A percentile compares a stretch with the other conserved stretches of the same genome.
phyloP scores from a whole-genome alignment of 257 asterid genomes.

The Capsicum pubescens region DNA sequence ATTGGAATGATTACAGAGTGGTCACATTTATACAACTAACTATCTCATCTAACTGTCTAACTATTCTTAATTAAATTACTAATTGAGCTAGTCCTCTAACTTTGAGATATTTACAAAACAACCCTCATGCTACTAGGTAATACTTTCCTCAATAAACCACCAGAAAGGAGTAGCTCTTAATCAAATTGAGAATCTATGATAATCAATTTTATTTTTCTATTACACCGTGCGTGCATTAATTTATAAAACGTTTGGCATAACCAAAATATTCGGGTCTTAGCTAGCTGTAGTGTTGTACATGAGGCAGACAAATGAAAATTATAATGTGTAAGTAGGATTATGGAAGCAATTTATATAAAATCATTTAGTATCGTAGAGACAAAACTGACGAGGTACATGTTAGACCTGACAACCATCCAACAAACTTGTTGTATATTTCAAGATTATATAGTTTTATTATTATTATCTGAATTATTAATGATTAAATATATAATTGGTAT shows the following conservation, averaged over 20 bases:
- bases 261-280: slow-evolving; percentile 42
- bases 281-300: slow-evolving; percentile 53
- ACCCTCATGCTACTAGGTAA: too few species aligned
- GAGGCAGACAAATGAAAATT: slow-evolving; percentile 45
- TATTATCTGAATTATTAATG: slow-evolving; percentile 1
- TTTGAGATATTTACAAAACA: too few species aligned
- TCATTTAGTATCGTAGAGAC: neutral
- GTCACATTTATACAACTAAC: too few species aligned
- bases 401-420: slow-evolving; percentile 25
- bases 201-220: neutral
- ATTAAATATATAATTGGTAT: neutral
- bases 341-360: neutral
- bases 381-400: slow-evolving; percentile 28
- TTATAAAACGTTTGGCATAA: slow-evolving; percentile 7
- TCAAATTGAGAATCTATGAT: neutral
- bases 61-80: too few species aligned
- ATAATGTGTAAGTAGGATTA: slow-evolving; percentile 26
- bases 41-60: too few species aligned
- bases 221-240: slow-evolving; percentile 32
- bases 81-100: too few species aligned
- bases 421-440: slow-evolving; percentile 13
- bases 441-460: neutral
- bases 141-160: too few species aligned
- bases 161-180: neutral
- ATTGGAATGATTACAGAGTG: too few species aligned